Evolutionary conservation across 148 eudicot species (phyloP), one percentile per base, ranked within the genome.

Genomic region (Polygonum aviculare): DNA sequence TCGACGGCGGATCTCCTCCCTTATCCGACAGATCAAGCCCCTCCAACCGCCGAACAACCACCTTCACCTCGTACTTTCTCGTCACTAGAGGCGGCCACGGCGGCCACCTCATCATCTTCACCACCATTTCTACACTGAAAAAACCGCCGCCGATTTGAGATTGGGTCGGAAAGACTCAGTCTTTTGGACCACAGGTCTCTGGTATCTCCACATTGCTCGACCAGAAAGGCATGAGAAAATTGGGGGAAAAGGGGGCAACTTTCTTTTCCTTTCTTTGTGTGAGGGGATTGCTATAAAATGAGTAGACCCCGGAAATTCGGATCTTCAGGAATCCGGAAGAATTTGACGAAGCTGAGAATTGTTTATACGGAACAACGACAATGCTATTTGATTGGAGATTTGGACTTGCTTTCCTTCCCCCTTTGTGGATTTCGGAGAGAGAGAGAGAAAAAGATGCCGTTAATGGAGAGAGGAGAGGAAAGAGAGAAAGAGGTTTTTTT

Each of bases 41-140:
- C 71, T 91, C 87, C 4, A 94, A 71, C 26, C 84, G 81, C 78
- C 49, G 35, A 14, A 94, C 86, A 19, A 76, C 75, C 19, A 94
- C 69, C 44, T 79, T 90, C 49, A 94, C 98, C 82, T 90, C 93
- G 72, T 70, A 88, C 78, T 94, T 94, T 40, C 59, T 91, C 14
- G 93, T 79, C 41, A 75, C 33, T 49, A 86, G 76, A 41, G 96
- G 88, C 69, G 90, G 89, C 89, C 90, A 89, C 8, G 94, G 96
- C 63, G 91, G 75, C 95, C 95, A 90, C 73, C 81, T 89, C 86
- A 91, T 88, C 90, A 90, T 89, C 82, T 87, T 89, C 85, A 84
- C 94, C 81, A 86, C 94, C 91, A 90, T 93, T 80, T 22, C 48
- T 16, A 48, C 74, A 14, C 47, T 19, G 33, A 40, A 6, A 10